These are phyloP conservation scores for Suillus occidentalis DNA, from an alignment of 768 basidiomycete species.

Conservation along the genomic window DNA sequence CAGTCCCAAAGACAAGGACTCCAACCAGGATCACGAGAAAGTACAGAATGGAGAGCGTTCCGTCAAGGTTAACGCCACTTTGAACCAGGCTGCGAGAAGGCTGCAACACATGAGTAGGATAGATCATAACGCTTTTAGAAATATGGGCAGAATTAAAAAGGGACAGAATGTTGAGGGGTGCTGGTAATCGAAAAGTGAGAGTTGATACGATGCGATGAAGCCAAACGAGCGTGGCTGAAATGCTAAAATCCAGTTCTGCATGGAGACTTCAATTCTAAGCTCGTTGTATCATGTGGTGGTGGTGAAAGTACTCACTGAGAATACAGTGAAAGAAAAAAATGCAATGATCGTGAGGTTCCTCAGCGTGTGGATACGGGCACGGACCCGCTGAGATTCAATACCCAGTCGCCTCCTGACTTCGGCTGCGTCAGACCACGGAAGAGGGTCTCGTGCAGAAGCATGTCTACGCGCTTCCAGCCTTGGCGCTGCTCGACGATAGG, in stretches of 20 bases:
- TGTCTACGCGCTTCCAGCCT: conserved; percentile 58
- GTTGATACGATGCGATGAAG: not conserved
- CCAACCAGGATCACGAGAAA: not conserved
- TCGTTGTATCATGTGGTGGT: not conserved
- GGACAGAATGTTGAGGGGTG: conserved; percentile 1
- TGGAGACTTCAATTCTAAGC: not conserved
- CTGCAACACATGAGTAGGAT: not conserved
- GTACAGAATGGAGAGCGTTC: not conserved
- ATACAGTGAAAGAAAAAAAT: not conserved
- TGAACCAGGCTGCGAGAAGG: not conserved
- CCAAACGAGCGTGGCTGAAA: conserved; percentile 1
- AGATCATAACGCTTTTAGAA: conserved; percentile 1
- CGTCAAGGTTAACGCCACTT: not conserved
- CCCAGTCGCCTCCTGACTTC: conserved; percentile 36
- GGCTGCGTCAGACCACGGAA: conserved; percentile 52
- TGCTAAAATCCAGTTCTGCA: not conserved
- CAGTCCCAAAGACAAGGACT: not conserved
- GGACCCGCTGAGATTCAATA: conserved; percentile 30
- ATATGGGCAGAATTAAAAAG: not conserved
- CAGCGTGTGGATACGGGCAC: not conserved
- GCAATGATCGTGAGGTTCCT: conserved; percentile 3
- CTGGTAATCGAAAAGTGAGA: not conserved
- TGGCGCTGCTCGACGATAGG: conserved; percentile 41
- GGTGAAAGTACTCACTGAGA: not conserved
- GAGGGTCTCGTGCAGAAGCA: conserved; percentile 49